phyloP scores from a whole-genome alignment of 345 rosid genomes.

The Euphorbia pulcherrima region DNA sequence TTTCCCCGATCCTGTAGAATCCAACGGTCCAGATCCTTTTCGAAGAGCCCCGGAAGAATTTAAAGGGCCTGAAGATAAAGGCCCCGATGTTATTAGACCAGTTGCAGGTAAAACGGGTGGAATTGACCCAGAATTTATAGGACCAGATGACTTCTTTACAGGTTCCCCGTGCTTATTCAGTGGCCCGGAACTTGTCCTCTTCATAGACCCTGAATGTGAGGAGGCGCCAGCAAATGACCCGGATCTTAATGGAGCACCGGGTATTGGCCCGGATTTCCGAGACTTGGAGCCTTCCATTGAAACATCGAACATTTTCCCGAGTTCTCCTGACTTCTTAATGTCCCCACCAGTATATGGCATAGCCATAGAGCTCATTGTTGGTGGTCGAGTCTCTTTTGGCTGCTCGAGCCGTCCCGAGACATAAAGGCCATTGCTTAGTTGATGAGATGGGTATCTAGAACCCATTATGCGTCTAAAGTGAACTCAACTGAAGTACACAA shows the following conservation, averaged over 20 bases:
- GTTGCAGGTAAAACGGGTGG: slow-evolving; percentile 23
- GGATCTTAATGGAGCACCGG: slow-evolving; percentile 20
- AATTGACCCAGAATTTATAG: slow-evolving; percentile 23
- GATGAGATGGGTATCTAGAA: slow-evolving; percentile 27
- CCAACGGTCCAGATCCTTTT: slow-evolving; percentile 24
- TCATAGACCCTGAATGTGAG: slow-evolving; percentile 16
- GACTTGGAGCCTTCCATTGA: slow-evolving; percentile 19
- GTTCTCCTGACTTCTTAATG: slow-evolving; percentile 23
- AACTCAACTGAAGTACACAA: background rate
- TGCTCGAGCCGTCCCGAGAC: slow-evolving; percentile 24
- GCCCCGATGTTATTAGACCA: slow-evolving; percentile 25
- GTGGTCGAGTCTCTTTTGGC: slow-evolving; percentile 23
- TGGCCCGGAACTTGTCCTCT: slow-evolving; percentile 23
- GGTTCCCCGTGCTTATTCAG: slow-evolving; percentile 25
- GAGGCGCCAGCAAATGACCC: slow-evolving; percentile 19
- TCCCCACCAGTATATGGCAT: slow-evolving; percentile 31
- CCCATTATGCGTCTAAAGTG: slow-evolving; percentile 15
- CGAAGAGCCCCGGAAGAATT: slow-evolving; percentile 16
- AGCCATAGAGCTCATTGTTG: slow-evolving; percentile 24
- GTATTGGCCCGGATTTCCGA: slow-evolving; percentile 27
- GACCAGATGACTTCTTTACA: slow-evolving; percentile 21
- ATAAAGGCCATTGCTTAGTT: slow-evolving; percentile 22
- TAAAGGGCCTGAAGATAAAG: slow-evolving; percentile 14
- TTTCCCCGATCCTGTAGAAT: slow-evolving; percentile 16
- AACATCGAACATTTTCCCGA: slow-evolving; percentile 27